These are phyloP conservation scores for Rhododendron ovatum DNA, from an alignment of 148 eudicot genomes.

Conservation along the genomic window DNA sequence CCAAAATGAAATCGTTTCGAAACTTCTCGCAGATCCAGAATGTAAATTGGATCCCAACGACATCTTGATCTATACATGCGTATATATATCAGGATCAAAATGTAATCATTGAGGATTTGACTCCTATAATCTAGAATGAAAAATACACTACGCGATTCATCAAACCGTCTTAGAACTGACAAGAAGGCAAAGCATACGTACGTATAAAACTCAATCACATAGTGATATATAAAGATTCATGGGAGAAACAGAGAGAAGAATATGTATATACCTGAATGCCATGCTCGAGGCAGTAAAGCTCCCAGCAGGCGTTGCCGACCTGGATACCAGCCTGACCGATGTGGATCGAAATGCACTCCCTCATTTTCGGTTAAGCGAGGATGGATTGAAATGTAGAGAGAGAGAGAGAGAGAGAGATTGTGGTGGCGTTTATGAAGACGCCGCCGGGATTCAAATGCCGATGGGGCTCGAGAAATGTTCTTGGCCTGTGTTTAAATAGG, in stretches of 20 bases:
- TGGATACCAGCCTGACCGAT: slow-evolving; percentile 27
- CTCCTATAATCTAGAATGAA: slow-evolving; percentile 11
- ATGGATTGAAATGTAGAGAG: neutral
- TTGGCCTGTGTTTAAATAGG: slow-evolving; percentile 7
- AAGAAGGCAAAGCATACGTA: slow-evolving; percentile 7
- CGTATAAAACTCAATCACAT: slow-evolving; percentile 13
- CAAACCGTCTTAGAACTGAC: neutral
- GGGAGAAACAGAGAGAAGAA: neutral
- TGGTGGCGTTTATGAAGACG: slow-evolving; percentile 32
- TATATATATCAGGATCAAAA: neutral
- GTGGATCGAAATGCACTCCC: neutral
- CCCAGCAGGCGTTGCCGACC: slow-evolving; percentile 34
- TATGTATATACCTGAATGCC: slow-evolving; percentile 21
- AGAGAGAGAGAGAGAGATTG: neutral
- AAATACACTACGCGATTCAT: slow-evolving; percentile 13
- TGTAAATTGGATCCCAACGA: neutral
- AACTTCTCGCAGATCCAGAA: neutral
- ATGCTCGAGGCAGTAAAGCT: slow-evolving; percentile 30
- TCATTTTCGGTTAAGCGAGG: neutral
- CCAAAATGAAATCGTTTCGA: neutral
- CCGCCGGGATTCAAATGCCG: slow-evolving; percentile 1
- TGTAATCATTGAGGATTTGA: neutral
- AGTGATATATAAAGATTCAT: neutral
- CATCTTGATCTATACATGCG: neutral
- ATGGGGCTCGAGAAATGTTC: neutral